phyloP scores from a whole-genome alignment of 345 rosid species.

The Turnera subulata region DNA sequence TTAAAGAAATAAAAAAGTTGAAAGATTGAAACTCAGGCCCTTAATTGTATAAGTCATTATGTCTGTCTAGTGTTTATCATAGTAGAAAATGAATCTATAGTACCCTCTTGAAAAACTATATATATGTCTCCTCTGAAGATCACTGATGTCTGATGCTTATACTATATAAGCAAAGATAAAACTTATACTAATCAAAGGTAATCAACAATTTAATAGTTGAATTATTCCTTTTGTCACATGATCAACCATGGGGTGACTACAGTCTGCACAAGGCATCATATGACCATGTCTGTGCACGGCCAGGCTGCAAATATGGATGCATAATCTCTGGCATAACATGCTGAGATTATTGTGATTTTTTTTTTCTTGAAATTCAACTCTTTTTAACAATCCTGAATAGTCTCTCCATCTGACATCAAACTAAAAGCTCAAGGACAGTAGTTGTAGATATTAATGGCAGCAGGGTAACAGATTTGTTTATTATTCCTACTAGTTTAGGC shows the following conservation, averaged over 20 bases:
- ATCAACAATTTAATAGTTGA: slow-evolving; percentile 7
- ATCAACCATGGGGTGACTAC: not conserved
- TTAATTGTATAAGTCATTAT: too few species aligned
- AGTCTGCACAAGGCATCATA: not conserved
- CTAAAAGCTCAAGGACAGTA: not conserved
- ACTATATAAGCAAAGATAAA: too few species aligned
- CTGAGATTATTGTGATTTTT: not conserved
- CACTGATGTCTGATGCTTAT: too few species aligned
- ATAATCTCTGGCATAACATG: not conserved
- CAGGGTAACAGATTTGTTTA: not conserved
- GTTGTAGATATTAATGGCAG: not conserved
- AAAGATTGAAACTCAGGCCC: too few species aligned
- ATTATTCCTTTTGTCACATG: slow-evolving; percentile 3
- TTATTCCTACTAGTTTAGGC: not conserved
- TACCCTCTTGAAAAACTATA: too few species aligned
- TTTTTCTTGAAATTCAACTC: not conserved
- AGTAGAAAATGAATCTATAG: too few species aligned
- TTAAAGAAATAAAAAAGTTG: too few species aligned
- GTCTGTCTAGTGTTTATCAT: too few species aligned
- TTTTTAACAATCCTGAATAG: not conserved
- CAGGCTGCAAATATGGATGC: not conserved
- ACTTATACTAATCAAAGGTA: not conserved
- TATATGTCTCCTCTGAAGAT: too few species aligned
- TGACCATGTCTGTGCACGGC: too few species aligned
- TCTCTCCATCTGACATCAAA: not conserved